Evolutionary conservation across 2,329 filamentous ascomycete genomes (phyloP).

Genomic region (Penicillium concentricum): DNA sequence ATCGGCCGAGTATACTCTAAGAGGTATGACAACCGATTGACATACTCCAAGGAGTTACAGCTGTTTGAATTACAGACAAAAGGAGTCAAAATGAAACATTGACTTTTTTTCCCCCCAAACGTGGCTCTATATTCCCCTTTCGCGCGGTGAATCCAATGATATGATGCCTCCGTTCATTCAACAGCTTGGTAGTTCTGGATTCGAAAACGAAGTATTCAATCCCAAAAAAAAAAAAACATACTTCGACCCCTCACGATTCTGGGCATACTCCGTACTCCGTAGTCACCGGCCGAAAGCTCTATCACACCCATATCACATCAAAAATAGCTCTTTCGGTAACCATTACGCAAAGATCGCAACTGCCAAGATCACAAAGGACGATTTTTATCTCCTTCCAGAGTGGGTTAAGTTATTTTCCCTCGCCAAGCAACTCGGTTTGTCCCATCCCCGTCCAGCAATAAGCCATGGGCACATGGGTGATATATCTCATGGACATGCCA

Average conservation of each 20-base stretch:
- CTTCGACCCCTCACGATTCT: background rate
- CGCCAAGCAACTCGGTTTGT: constrained; percentile 8
- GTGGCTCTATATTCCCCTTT: background rate
- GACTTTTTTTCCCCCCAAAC: no score
- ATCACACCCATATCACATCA: constrained; percentile 6
- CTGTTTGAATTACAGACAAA: background rate
- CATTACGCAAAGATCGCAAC: background rate
- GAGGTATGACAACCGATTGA: background rate
- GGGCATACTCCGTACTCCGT: background rate
- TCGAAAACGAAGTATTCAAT: background rate
- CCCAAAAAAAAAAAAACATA: background rate
- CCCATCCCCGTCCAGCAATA: background rate
- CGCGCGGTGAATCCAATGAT: background rate
- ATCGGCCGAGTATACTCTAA: background rate
- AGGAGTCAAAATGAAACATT: background rate
- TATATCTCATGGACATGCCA: background rate
- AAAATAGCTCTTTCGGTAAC: background rate
- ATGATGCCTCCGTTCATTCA: background rate
- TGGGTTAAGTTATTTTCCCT: background rate
- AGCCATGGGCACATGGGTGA: background rate
- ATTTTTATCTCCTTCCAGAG: background rate
- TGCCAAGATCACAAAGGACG: background rate
- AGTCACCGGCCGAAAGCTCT: background rate
- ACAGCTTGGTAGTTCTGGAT: no score
- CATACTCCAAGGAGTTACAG: background rate